phyloP scores from a whole-genome alignment of 176 grass and related monocot genomes.

The Thalia dealbata region DNA sequence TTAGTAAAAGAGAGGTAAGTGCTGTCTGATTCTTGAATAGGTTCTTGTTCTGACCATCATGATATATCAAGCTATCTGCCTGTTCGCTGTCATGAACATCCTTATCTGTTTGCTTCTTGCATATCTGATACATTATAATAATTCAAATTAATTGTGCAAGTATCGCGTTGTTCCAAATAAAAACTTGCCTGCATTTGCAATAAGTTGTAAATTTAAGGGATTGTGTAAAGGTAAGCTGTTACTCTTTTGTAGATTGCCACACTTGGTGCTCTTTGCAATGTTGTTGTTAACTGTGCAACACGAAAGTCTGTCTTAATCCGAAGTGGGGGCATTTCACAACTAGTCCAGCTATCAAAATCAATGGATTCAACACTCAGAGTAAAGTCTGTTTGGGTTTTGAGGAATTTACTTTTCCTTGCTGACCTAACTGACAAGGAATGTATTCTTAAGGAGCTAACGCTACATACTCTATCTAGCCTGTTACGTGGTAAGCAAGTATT shows the following conservation, averaged over 20 bases:
- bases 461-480: slow-evolving; percentile 58
- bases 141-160: too few species aligned
- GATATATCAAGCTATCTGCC: too few species aligned
- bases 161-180: neutral
- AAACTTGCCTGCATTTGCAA: neutral
- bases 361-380: slow-evolving; percentile 71
- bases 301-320: slow-evolving; percentile 71
- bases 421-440: slow-evolving; percentile 72
- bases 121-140: neutral
- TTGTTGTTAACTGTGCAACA: slow-evolving; percentile 68
- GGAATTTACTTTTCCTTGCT: slow-evolving; percentile 90
- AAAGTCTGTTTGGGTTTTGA: slow-evolving; percentile 78
- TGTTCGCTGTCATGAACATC: too few species aligned
- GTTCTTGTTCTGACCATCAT: too few species aligned
- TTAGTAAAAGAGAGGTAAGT: too few species aligned
- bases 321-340: slow-evolving; percentile 54
- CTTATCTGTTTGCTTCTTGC: neutral
- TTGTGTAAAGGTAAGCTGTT: neutral
- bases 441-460: slow-evolving; percentile 64
- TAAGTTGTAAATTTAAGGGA: neutral
- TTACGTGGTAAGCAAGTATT: slow-evolving; percentile 56
- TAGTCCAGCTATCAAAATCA: slow-evolving; percentile 74
- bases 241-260: slow-evolving; percentile 55
- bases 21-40: too few species aligned
- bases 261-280: slow-evolving; percentile 83